Conservation (phyloP, 2,329 filamentous ascomycete genomes). For the Uncinocarpus reesii region DNA sequence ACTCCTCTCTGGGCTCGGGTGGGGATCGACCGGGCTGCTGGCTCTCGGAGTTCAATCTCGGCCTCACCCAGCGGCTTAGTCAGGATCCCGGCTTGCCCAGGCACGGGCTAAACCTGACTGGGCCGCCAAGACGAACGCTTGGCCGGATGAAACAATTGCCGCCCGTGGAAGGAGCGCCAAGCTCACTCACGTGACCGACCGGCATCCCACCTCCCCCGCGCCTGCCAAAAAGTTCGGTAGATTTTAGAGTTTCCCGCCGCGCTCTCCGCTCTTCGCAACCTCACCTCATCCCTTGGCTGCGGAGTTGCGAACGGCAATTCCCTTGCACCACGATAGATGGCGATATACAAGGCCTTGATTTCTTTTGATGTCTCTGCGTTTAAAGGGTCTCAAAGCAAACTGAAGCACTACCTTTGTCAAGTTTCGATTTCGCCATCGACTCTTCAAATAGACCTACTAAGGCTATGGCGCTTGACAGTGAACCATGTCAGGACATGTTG, state of each 20-base stretch:
- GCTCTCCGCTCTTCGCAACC: background rate
- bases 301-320: background rate
- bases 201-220: background rate
- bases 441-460: too few relatives aligned
- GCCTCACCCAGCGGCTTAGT: background rate
- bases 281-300: slow-evolving; percentile 2
- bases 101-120: background rate
- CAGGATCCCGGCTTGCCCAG: background rate
- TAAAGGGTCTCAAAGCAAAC: too few relatives aligned
- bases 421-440: too few relatives aligned
- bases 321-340: too few relatives aligned
- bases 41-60: background rate
- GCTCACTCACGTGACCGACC: slow-evolving; percentile 1
- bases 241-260: background rate
- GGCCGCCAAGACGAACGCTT: background rate
- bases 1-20: background rate
- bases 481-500: too few relatives aligned
- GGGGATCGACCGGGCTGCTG: background rate
- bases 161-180: background rate
- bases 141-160: background rate
- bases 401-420: too few relatives aligned
- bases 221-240: background rate
- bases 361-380: background rate
- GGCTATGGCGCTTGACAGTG: too few relatives aligned
- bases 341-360: too few relatives aligned